phyloP scores from a whole-genome alignment of 176 grass and related monocot species.

The Panicum miliaceum region DNA sequence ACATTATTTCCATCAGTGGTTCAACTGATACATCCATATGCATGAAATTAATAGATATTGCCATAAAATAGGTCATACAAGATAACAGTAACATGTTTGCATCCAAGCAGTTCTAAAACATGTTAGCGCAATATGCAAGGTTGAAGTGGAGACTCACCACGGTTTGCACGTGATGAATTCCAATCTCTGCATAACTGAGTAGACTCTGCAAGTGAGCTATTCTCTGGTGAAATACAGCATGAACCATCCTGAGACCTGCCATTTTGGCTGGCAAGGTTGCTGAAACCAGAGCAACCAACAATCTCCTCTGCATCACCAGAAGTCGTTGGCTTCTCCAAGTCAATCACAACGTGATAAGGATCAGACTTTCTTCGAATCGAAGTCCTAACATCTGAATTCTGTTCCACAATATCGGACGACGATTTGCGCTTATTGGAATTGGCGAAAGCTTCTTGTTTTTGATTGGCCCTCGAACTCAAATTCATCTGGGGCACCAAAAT shows the following conservation, averaged over 20 bases:
- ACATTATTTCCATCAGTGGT: not conserved
- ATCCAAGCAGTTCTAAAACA: conserved; percentile 10
- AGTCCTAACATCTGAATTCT: not conserved
- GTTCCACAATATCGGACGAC: not conserved
- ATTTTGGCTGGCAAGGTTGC: conserved; percentile 6
- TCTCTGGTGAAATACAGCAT: not conserved
- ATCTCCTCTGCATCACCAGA: not conserved
- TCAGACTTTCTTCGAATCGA: not conserved
- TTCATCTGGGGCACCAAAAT: conserved; percentile 28
- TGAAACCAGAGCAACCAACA: not conserved
- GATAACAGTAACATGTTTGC: not conserved
- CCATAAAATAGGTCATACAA: not conserved
- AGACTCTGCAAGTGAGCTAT: conserved; percentile 22
- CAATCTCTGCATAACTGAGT: not conserved
- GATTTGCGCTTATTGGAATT: not conserved
- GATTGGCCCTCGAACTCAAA: not conserved
- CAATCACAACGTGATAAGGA: not conserved
- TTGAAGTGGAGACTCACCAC: conserved; percentile 24
- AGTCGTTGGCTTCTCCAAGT: conserved; percentile 25
- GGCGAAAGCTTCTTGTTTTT: not conserved
- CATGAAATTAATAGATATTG: not conserved
- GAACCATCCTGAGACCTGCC: conserved; percentile 33
- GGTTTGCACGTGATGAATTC: conserved; percentile 29
- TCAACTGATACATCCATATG: not conserved
- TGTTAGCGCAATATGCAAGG: not conserved